Conservation (phyloP, 2,329 filamentous ascomycete genomes). For the Trichoderma arundinaceum region DNA sequence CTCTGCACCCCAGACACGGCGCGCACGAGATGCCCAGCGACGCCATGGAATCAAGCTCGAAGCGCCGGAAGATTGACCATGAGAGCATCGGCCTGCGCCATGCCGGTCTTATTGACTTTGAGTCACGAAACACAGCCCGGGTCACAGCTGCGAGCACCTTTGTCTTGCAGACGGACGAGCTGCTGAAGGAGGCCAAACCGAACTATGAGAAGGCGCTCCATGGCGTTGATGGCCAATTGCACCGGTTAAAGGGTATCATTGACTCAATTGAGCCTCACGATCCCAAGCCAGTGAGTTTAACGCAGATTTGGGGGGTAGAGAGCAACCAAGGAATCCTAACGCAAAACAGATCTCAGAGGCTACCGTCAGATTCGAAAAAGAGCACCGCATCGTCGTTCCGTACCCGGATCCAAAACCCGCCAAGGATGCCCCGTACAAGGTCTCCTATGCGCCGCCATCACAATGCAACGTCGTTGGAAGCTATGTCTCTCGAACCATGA, state of each 20-base stretch:
- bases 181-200: conserved; percentile 60
- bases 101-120: conserved; percentile 49
- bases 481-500: conserved; percentile 77
- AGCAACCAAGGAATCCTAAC: conserved; percentile 16
- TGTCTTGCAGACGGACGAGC: conserved; percentile 64
- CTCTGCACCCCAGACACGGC: conserved; percentile 7
- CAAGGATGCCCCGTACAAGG: conserved; percentile 78
- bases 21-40: conserved; percentile 1
- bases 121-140: conserved; percentile 48
- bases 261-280: conserved; percentile 58
- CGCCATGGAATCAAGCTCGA: conserved; percentile 54
- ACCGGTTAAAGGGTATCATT: conserved; percentile 58
- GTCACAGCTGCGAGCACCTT: conserved; percentile 60
- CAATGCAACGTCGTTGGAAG: conserved; percentile 89
- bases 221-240: conserved; percentile 56
- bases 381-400: conserved; percentile 73
- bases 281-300: conserved; percentile 54
- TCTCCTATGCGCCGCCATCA: conserved; percentile 76
- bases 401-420: conserved; percentile 82
- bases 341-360: conserved; percentile 68
- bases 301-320: not conserved
- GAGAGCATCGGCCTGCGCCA: conserved; percentile 44
- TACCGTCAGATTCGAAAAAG: conserved; percentile 68
- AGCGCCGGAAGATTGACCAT: conserved; percentile 57
- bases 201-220: conserved; percentile 58